phyloP scores from a whole-genome alignment of 139 green algal genomes.

The Closterium sp. region DNA sequence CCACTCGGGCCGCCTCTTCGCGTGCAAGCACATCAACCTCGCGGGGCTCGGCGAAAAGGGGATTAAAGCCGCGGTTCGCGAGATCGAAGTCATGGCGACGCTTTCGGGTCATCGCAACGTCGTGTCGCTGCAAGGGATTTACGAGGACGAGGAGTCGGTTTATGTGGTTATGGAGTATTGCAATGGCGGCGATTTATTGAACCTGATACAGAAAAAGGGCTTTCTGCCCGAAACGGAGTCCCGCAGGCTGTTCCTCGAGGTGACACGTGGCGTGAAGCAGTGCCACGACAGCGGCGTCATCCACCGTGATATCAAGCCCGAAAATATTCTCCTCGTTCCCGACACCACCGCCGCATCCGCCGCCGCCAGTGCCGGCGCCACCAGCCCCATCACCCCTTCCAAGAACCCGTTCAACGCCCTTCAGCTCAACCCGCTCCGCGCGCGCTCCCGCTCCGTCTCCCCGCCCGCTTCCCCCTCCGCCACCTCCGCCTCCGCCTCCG shows the following conservation, averaged over 20 bases:
- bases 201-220: neutral
- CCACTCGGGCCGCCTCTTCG: neutral
- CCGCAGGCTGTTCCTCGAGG: neutral
- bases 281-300: neutral
- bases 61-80: neutral
- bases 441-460: neutral
- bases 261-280: neutral
- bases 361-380: neutral
- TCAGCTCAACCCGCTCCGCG: neutral
- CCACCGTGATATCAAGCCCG: neutral
- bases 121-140: neutral
- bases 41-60: neutral
- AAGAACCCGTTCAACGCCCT: neutral
- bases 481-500: neutral
- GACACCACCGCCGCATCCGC: neutral
- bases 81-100: neutral
- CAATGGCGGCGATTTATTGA: neutral
- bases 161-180: neutral
- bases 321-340: neutral
- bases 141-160: neutral
- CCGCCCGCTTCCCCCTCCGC: neutral
- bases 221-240: neutral
- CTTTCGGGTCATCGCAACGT: neutral
- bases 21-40: neutral
- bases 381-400: neutral